Conservation (phyloP, 2,329 filamentous ascomycete genomes). For the Fusarium irregulare region DNA sequence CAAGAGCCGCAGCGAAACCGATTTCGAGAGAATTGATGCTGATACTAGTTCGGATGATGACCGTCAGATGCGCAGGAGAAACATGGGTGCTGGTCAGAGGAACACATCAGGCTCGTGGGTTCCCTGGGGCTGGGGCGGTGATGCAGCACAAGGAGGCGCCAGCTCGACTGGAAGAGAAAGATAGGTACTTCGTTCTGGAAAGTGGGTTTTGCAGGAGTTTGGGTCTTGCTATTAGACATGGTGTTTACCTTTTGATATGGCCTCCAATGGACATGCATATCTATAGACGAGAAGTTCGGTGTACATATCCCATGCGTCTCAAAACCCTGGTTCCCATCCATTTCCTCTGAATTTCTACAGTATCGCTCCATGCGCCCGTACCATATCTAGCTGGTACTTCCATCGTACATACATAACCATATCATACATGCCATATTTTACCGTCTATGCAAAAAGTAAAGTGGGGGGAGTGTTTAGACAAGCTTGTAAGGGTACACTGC, state of each 20-base stretch:
- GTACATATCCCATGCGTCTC: conserved; percentile 12
- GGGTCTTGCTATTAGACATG: conserved; percentile 38
- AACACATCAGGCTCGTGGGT: conserved; percentile 58
- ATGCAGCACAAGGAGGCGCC: conserved; percentile 25
- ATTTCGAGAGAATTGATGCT: conserved; percentile 89
- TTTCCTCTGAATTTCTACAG: conserved; percentile 4
- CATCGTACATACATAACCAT: conserved; percentile 1
- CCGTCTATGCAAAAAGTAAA: conserved; percentile 12
- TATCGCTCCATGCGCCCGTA: conserved; percentile 25
- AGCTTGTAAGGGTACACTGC: conserved; percentile 71
- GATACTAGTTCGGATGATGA: conserved; percentile 73
- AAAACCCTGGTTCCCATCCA: conserved; percentile 1
- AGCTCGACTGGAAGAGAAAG: conserved; percentile 56
- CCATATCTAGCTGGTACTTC: conserved; percentile 10
- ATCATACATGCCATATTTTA: conserved; percentile 27
- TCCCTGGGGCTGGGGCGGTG: conserved; percentile 60
- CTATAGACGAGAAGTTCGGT: conserved; percentile 23
- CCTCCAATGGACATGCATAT: conserved; percentile 19
- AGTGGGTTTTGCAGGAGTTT: conserved; percentile 47
- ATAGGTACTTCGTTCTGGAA: conserved; percentile 43
- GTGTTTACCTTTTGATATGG: conserved; percentile 25
- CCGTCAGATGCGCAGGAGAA: conserved; percentile 51
- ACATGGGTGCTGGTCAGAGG: conserved; percentile 40
- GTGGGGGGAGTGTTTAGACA: conserved; percentile 4
- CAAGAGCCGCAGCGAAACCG: conserved; percentile 86